These are phyloP conservation scores for Cicer chorassanicum DNA, from an alignment of 306 rosid species.

Conservation along the genomic window DNA sequence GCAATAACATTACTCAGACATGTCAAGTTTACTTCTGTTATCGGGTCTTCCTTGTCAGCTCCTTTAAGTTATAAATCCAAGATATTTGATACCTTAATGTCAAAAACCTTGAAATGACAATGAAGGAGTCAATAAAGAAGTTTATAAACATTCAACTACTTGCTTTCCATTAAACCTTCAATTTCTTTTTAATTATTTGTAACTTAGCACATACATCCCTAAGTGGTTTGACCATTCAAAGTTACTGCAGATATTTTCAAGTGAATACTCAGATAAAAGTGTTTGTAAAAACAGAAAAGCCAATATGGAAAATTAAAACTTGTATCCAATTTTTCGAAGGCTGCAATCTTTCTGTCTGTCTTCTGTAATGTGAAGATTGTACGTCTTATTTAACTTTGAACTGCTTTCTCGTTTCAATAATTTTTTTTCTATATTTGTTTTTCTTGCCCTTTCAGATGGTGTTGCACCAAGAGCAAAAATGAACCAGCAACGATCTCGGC, in stretches of 20 bases:
- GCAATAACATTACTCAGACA: slow-evolving; percentile 6
- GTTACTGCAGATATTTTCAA: slow-evolving; percentile 27
- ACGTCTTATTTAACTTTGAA: slow-evolving; percentile 9
- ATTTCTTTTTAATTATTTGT: slow-evolving; percentile 22
- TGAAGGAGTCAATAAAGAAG: slow-evolving; percentile 14
- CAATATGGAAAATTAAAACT: slow-evolving; percentile 5
- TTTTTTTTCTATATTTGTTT: slow-evolving; percentile 14
- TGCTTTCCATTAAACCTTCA: slow-evolving; percentile 21
- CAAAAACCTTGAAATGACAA: slow-evolving; percentile 18
- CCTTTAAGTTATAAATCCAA: slow-evolving; percentile 25
- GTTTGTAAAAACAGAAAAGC: slow-evolving; percentile 22
- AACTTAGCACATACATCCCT: neutral
- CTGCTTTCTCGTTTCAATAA: slow-evolving; percentile 18
- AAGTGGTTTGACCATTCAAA: slow-evolving; percentile 19
- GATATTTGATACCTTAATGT: slow-evolving; percentile 24
- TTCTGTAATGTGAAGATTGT: slow-evolving; percentile 22
- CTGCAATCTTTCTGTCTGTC: slow-evolving; percentile 1
- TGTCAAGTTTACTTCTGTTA: slow-evolving; percentile 8
- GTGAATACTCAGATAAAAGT: slow-evolving; percentile 30
- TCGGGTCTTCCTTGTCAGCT: slow-evolving; percentile 24
- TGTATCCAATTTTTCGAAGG: slow-evolving; percentile 16
- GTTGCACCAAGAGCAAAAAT: slow-evolving; percentile 99
- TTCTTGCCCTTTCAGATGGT: slow-evolving; percentile 62
- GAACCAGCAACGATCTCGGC: slow-evolving; percentile 98
- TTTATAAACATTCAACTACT: slow-evolving; percentile 25